Base-by-base conservation (phyloP, 2,329 filamentous ascomycete genomes). In the Alternaria burnsii region DNA sequence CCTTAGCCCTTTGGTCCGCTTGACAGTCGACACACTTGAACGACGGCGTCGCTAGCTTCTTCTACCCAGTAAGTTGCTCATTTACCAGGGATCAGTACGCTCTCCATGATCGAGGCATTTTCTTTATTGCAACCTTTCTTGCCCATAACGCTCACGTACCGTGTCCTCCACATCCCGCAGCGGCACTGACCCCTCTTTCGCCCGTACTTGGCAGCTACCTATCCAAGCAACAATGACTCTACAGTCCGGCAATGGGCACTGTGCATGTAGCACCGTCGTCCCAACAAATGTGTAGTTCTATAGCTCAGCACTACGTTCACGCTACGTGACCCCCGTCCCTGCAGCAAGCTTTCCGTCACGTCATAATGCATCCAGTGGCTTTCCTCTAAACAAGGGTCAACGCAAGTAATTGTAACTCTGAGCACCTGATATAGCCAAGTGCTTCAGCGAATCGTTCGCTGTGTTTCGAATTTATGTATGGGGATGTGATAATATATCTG, bases 191-290 rank as follows among this genome's bases (percentile, higher is more conserved):
- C 52, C 52, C 54, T 51, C 46, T 30, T 42, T 34, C 14, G 3
- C 12, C 20, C 5, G 22, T 26, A 11, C 52, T 54, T 34, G 41
- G 22, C 32, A 32, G 10, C 24, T 24, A 28, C 24, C 24, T 28
- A 48, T 20, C 43, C 42, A 55, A 46, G 26, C 24, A 24, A 16
- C 30, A 24, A 47, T 53, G 55, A 54, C 56, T 55, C 36, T 47
- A 26, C 50, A 11, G 4, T 24, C 30, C 51, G 34, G 50, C 22
- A 58, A 43, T 48, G n/a, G 56, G 16, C 50, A 36, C 34, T 50
- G 44, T 48, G 43, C 57, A 59, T 50, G 43, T 38, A 55, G 30
- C 52, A 52, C 58, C 53, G 52, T 51, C 58, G 58, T 52, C 58
- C 46, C 58, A 60, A 60, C 58, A 60, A 60, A 47, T 46, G 32